Evolutionary conservation across 2,329 filamentous ascomycete genomes (phyloP), one percentile per base, ranked within the genome.

Genomic region (Aureobasidium sp.): DNA sequence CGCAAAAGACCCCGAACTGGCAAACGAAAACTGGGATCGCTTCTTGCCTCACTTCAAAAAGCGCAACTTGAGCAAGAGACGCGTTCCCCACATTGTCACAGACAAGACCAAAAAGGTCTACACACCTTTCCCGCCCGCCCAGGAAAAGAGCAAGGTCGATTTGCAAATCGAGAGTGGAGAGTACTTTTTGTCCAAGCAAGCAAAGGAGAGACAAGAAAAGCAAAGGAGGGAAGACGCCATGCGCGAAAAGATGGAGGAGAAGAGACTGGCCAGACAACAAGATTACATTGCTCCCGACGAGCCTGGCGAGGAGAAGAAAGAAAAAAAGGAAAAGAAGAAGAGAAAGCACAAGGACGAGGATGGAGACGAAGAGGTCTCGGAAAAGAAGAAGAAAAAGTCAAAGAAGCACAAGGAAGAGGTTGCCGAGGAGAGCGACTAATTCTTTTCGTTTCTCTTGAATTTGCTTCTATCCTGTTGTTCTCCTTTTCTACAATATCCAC

Each of bases 141-240:
- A 92, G 67, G 93, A 99, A 82, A 96, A 96, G 89, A 97, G 92
- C 85, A 99, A 97, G 85, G 84, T 99, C 69, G 94, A 99, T 77
- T 78, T 91, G 76, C 93, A 99, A 82, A 96, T 99, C 79, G 94
- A 99, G 81, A 92, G 86, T 69, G 93, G 94, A 77, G 93, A 97
- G 78, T 99, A 96, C 79, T 97, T 97, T 76, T 77, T 99, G 72
- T 87, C 87, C 72, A 96, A 96, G 80, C 86, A 92, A 71, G 92
- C 91, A 64, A 96, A 96, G 82, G 90, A 96, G 71, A 83, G 92
- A 64, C 88, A 87, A 61, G 86, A 82, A 51, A 87, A 89, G 75
- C 88, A 93, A 72, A 89, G 90, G 71, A 82, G 91, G 67, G 83
- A 90, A 71, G 91, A 95, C 74, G 87, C 88, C 76, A 92, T 96